Evolutionary conservation across 2,329 filamentous ascomycete genomes (phyloP).

Genomic region (Aspergillus latus): DNA sequence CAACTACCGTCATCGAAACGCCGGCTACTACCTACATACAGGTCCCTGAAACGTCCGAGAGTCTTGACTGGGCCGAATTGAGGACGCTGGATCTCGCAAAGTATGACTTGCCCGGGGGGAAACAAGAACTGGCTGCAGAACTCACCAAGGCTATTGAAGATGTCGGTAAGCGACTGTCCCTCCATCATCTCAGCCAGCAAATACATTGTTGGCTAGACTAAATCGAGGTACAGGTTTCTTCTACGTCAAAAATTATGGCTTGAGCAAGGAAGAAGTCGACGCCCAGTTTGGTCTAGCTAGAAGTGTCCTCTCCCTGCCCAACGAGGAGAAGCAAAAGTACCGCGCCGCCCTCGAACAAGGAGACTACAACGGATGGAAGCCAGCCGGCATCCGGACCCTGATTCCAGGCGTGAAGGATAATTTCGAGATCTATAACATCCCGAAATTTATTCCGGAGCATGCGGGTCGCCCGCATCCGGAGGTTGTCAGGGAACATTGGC

Average conservation of each 20-base stretch:
- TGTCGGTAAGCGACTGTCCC: slow-evolving; percentile 21
- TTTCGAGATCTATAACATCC: slow-evolving; percentile 58
- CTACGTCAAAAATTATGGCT: slow-evolving; percentile 63
- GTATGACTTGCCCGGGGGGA: too few species aligned
- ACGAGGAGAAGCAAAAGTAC: slow-evolving; percentile 60
- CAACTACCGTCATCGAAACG: too few species aligned
- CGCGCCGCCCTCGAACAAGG: slow-evolving; percentile 52
- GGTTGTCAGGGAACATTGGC: slow-evolving; percentile 50
- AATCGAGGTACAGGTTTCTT: slow-evolving; percentile 52
- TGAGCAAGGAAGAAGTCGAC: slow-evolving; percentile 60
- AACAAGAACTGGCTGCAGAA: slow-evolving; percentile 39
- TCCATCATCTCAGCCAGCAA: too few species aligned
- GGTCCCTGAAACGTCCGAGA: too few species aligned
- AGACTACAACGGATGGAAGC: slow-evolving; percentile 58
- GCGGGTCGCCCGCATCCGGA: slow-evolving; percentile 46
- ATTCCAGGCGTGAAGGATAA: slow-evolving; percentile 47
- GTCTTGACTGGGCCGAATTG: too few species aligned
- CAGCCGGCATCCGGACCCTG: slow-evolving; percentile 33
- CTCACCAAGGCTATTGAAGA: slow-evolving; percentile 54
- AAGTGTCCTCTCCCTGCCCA: slow-evolving; percentile 57
- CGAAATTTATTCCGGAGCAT: slow-evolving; percentile 55
- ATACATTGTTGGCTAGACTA: too few species aligned
- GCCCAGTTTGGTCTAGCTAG: slow-evolving; percentile 62
- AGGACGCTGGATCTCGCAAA: too few species aligned
- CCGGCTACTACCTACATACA: too few species aligned